phyloP scores from a whole-genome alignment of 768 basidiomycete genomes.

The Leccinum obscurum region DNA sequence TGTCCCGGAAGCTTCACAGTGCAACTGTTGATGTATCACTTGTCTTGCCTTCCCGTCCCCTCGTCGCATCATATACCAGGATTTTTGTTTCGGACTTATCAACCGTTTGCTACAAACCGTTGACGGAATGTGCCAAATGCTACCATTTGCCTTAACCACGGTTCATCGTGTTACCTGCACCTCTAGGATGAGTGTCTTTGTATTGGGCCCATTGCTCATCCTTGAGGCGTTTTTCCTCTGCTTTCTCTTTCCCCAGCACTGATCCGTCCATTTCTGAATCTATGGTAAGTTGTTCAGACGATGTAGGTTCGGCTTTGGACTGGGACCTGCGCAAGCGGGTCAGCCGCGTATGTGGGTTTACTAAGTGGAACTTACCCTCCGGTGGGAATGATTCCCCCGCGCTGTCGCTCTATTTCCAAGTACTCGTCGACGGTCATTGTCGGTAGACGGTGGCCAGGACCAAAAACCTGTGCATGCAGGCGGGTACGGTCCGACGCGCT shows the following conservation, averaged over 20 bases:
- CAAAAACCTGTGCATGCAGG: slow-evolving; percentile 80
- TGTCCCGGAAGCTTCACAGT: slow-evolving; percentile 85
- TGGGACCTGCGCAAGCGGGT: slow-evolving; percentile 49
- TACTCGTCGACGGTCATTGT: slow-evolving; percentile 98
- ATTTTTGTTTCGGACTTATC: slow-evolving; percentile 29
- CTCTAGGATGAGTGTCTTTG: slow-evolving; percentile 82
- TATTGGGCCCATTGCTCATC: slow-evolving; percentile 92
- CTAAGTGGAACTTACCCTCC: slow-evolving; percentile 65
- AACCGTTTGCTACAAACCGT: slow-evolving; percentile 16
- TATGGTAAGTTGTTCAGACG: slow-evolving; percentile 73
- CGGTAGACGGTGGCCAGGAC: slow-evolving; percentile 78
- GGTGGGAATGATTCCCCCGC: slow-evolving; percentile 85
- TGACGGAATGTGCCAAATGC: slow-evolving; percentile 8
- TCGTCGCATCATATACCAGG: slow-evolving; percentile 28
- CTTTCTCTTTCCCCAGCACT: slow-evolving; percentile 59
- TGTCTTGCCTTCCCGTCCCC: background rate
- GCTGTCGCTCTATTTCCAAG: slow-evolving; percentile 76
- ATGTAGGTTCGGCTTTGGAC: slow-evolving; percentile 65
- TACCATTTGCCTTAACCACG: slow-evolving; percentile 48
- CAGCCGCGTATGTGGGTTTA: slow-evolving; percentile 2
- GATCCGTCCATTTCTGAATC: slow-evolving; percentile 89
- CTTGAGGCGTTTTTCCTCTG: slow-evolving; percentile 75
- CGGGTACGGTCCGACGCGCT: slow-evolving; percentile 65
- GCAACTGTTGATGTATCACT: slow-evolving; percentile 60
- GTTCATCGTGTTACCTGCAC: slow-evolving; percentile 98